Conservation (phyloP, 1,139 yeast species). For the Scheffersomyces quercinus region DNA sequence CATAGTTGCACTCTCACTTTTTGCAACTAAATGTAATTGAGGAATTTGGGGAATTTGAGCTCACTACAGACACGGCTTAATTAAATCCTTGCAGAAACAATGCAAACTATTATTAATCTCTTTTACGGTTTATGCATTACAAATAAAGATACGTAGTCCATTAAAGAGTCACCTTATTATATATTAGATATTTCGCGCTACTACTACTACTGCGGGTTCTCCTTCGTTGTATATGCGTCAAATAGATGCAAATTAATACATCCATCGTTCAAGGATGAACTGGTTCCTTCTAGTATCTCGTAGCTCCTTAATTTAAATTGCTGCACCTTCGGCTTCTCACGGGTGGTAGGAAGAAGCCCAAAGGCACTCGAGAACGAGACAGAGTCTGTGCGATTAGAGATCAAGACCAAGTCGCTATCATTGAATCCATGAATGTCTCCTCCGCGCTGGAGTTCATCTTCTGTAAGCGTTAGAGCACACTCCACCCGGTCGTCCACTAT, state of each 20-base stretch:
- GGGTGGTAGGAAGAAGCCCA: slow-evolving; percentile 14
- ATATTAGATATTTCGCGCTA: neutral
- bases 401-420: slow-evolving; percentile 25
- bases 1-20: too few relatives aligned
- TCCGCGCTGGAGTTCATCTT: slow-evolving; percentile 31
- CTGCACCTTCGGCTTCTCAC: slow-evolving; percentile 6
- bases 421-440: slow-evolving; percentile 39
- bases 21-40: too few relatives aligned
- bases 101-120: too few relatives aligned
- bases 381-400: slow-evolving; percentile 16
- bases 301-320: slow-evolving; percentile 44
- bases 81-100: too few relatives aligned
- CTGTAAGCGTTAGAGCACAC: slow-evolving; percentile 34
- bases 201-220: slow-evolving; percentile 53
- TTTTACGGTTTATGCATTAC: too few relatives aligned
- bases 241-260: slow-evolving; percentile 72
- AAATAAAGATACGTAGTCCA: too few relatives aligned
- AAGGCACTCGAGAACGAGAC: slow-evolving; percentile 23
- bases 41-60: too few relatives aligned
- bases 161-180: too few relatives aligned
- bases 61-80: too few relatives aligned
- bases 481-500: slow-evolving; percentile 21
- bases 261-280: slow-evolving; percentile 61
- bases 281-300: slow-evolving; percentile 71
- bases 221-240: slow-evolving; percentile 69